phyloP scores from a whole-genome alignment of 108 stramenopile genomes.

The Cyclotella kingstonii region DNA sequence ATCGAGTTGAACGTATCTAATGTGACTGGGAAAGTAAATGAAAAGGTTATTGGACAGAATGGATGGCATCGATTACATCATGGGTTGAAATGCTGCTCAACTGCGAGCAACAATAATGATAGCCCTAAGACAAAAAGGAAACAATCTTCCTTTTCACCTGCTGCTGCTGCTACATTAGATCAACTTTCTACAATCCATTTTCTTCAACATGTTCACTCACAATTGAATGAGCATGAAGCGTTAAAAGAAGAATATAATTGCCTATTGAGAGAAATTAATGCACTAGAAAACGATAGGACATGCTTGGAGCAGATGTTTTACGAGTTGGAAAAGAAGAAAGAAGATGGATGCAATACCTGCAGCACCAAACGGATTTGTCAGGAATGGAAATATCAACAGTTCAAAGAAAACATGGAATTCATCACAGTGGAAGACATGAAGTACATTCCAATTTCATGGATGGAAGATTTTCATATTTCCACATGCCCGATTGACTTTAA shows the following conservation, averaged over 20 bases:
- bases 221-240: conserved; percentile 25
- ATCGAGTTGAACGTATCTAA: no score
- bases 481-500: no score
- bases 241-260: conserved; percentile 11
- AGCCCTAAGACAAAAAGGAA: not conserved
- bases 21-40: not conserved
- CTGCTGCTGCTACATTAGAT: conserved; percentile 3
- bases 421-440: not conserved
- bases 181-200: conserved; percentile 12
- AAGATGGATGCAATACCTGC: not conserved
- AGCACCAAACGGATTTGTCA: not conserved
- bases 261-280: conserved; percentile 13
- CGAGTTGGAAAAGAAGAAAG: conserved; percentile 1
- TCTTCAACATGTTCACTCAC: conserved; percentile 3
- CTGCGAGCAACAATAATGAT: not conserved
- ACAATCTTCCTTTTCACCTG: not conserved
- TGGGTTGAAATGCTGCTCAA: not conserved
- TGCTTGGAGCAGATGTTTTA: conserved; percentile 18
- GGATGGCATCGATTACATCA: conserved; percentile 32
- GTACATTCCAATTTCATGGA: conserved; percentile 10
- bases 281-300: conserved; percentile 28
- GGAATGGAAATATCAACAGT: not conserved
- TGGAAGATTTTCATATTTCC: conserved; percentile 3
- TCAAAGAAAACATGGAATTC: conserved; percentile 1
- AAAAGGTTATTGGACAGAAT: conserved; percentile 14